These are phyloP conservation scores for Acidomyces sp. DNA, from an alignment of 495 filamentous ascomycete genomes.

Conservation along the genomic window DNA sequence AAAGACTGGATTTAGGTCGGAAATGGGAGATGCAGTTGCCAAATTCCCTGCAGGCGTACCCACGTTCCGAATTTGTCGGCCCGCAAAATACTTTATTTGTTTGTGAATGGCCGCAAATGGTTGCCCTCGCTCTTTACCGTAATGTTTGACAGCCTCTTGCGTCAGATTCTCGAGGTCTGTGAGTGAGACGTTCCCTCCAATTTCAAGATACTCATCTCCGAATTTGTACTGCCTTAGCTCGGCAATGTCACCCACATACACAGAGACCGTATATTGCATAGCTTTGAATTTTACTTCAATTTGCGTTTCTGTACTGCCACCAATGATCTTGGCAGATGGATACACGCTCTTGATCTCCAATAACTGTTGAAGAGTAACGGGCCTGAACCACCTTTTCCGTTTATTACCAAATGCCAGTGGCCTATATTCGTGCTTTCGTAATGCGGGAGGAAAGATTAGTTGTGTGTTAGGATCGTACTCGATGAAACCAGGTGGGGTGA, in stretches of 20 bases:
- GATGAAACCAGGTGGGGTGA: slow-evolving; percentile 77
- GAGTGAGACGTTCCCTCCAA: slow-evolving; percentile 83
- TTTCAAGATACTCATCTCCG: slow-evolving; percentile 64
- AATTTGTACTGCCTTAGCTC: slow-evolving; percentile 73
- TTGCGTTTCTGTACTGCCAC: slow-evolving; percentile 91
- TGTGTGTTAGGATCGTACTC: slow-evolving; percentile 87
- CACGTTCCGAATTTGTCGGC: slow-evolving; percentile 90
- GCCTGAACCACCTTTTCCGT: slow-evolving; percentile 84
- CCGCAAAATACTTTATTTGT: slow-evolving; percentile 83
- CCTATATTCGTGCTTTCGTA: slow-evolving; percentile 69
- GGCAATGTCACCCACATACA: slow-evolving; percentile 85
- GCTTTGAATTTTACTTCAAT: slow-evolving; percentile 98
- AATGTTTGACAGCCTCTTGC: slow-evolving; percentile 63
- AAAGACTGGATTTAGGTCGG: slow-evolving; percentile 89
- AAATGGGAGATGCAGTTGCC: slow-evolving; percentile 90
- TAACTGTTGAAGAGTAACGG: slow-evolving; percentile 73
- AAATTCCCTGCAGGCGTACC: slow-evolving; percentile 92
- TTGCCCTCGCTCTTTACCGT: slow-evolving; percentile 59
- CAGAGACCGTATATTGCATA: slow-evolving; percentile 75
- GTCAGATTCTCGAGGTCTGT: slow-evolving; percentile 69
- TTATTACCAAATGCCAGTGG: slow-evolving; percentile 88
- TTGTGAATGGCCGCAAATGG: slow-evolving; percentile 62
- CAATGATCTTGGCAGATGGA: slow-evolving; percentile 84
- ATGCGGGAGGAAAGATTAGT: slow-evolving; percentile 78
- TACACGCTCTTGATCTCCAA: slow-evolving; percentile 79